Conservation (phyloP, 805 yeast genomes). For the Soucietia sequanensis region DNA sequence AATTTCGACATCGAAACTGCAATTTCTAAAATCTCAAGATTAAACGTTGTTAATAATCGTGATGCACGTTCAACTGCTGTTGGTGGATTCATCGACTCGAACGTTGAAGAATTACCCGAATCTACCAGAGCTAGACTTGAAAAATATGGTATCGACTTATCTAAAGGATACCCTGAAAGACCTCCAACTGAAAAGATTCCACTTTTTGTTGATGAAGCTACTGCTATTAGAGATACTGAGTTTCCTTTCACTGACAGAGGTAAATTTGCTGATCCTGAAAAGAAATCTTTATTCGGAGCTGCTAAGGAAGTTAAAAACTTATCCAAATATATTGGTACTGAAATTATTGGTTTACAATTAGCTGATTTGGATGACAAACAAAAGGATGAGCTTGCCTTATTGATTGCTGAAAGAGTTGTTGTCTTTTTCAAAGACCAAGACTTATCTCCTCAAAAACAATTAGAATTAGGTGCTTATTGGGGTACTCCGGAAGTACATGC, state of each 20-base stretch:
- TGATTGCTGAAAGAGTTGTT: conserved; percentile 29
- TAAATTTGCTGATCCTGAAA: conserved; percentile 27
- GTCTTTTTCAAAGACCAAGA: conserved; percentile 31
- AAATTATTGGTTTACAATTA: conserved; percentile 29
- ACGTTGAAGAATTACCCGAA: conserved; percentile 14
- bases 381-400: conserved; percentile 29
- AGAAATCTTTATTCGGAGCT: conserved; percentile 29
- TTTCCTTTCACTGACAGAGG: conserved; percentile 25
- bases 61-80: neutral
- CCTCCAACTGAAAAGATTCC: conserved; percentile 23
- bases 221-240: conserved; percentile 19
- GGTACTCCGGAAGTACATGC: conserved; percentile 28
- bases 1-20: neutral
- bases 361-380: conserved; percentile 26
- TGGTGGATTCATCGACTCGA: conserved; percentile 3
- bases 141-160: conserved; percentile 23
- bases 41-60: neutral
- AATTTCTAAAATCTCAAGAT: neutral
- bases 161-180: conserved; percentile 24
- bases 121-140: conserved; percentile 22
- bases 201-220: conserved; percentile 24
- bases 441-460: conserved; percentile 28
- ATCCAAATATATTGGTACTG: conserved; percentile 31
- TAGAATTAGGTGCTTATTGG: conserved; percentile 29
- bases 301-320: conserved; percentile 28